Evolutionary conservation across 2,329 filamentous ascomycete species (phyloP).

Genomic region (Phaeomoniella chlamydospora): DNA sequence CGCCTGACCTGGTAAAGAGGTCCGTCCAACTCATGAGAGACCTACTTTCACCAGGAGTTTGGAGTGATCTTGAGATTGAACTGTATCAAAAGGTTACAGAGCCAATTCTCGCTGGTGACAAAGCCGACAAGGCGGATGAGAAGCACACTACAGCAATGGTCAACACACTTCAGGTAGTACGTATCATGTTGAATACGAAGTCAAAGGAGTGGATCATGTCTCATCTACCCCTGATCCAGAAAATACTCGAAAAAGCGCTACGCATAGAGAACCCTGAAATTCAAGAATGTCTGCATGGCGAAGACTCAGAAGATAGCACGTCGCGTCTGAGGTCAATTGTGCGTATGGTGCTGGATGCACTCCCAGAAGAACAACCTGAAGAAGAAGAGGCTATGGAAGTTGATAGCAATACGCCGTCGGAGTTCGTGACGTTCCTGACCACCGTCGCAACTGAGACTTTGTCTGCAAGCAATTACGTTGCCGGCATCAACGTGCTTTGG

Average conservation of each 20-base stretch:
- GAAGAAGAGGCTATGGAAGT: conserved; percentile 73
- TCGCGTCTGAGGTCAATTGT: conserved; percentile 47
- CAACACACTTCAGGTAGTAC: conserved; percentile 84
- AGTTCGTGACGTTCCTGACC: conserved; percentile 74
- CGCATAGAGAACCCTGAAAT: conserved; percentile 83
- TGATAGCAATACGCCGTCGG: conserved; percentile 57
- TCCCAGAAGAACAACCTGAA: conserved; percentile 72
- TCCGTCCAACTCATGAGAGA: conserved; percentile 70
- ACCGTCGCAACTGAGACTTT: conserved; percentile 79
- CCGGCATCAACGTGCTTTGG: conserved; percentile 88
- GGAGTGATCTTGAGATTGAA: conserved; percentile 84
- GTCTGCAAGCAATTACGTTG: conserved; percentile 64
- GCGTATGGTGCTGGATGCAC: conserved; percentile 57
- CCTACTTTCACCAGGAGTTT: conserved; percentile 72
- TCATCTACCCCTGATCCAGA: conserved; percentile 65
- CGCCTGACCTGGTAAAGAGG: conserved; percentile 72
- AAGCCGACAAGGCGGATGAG: conserved; percentile 67
- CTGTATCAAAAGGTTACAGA: conserved; percentile 84
- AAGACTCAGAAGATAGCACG: conserved; percentile 56
- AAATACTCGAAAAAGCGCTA: conserved; percentile 76
- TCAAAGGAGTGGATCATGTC: conserved; percentile 79
- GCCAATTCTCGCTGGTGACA: conserved; percentile 69
- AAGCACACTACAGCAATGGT: conserved; percentile 79
- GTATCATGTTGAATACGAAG: conserved; percentile 78
- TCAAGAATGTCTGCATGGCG: conserved; percentile 76